Base-by-base conservation (phyloP, 2,329 filamentous ascomycete species). In the Trichoderma sp. region DNA sequence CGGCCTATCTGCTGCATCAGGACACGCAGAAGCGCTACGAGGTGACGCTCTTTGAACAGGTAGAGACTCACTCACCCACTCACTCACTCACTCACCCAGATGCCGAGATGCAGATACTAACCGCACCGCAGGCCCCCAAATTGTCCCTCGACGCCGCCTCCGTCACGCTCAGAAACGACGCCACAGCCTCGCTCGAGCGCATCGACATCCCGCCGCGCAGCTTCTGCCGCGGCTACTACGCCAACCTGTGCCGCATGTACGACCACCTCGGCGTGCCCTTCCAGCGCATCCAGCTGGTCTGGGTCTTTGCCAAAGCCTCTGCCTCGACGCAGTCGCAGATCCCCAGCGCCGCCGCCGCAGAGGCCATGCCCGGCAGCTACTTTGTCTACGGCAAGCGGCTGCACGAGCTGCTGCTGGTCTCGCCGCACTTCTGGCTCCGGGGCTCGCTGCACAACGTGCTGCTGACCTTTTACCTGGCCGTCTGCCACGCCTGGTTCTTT, bases 171-270 rank as follows among this genome's bases (percentile, higher is more conserved):
- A 72, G 73, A 13, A 76, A 81, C 64, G 73, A 74, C 7, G 70
- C 65, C 10, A 77, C 76, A 7, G 75, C 75, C 52, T 18, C 66
- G 1, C 70, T 71, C 8, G 81, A 82, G 70, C 76, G 79, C 11
- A 74, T 82, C 39, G 80, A 82, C 64, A 66, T 82, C 5, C 81
- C 81, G 5, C 80, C 80, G 76, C 79, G 81, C 30, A 78, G 78
- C 4, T 75, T 74, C 66, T 77, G 78, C 0, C 76, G 74, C 8
- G 79, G 81, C 24, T 89, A 86, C 75, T 89, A 89, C 73, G 74
- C 77, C 58, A 86, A 88, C 70, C 76, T 89, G 59, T 82, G 81
- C 70, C 79, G 80, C 30, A 85, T 90, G 83, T 89, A 89, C 75
- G 79, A 84, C 30, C 79, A 87, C 71, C 76, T 90, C 4, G 81